Evolutionary conservation across 495 filamentous ascomycete genomes (phyloP).

Genomic region (Aspergillus steynii): DNA sequence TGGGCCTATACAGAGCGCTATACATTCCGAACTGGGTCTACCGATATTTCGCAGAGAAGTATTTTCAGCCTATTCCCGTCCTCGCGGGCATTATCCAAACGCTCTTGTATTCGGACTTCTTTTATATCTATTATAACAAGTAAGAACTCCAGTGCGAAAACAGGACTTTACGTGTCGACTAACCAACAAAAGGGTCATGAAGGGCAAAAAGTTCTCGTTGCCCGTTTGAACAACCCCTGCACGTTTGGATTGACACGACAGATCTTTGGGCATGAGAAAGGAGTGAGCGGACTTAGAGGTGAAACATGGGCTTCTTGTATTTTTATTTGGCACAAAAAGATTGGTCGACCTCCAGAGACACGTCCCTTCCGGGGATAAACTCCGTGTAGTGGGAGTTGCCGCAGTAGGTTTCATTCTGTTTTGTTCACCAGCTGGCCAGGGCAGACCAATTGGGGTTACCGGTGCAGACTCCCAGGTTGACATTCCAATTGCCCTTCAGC

Average conservation of each 20-base stretch:
- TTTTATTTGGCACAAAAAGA: constrained; percentile 2
- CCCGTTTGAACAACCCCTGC: constrained; percentile 58
- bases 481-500: too few species aligned
- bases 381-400: too few species aligned
- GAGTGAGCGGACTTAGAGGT: neutral
- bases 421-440: too few species aligned
- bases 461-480: too few species aligned
- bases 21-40: constrained; percentile 99
- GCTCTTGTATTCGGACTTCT: constrained; percentile 95
- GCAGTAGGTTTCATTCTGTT: too few species aligned
- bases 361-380: too few species aligned
- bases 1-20: constrained; percentile 85
- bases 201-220: constrained; percentile 85
- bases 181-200: constrained; percentile 60
- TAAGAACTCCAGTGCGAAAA: constrained; percentile 36
- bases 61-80: constrained; percentile 80
- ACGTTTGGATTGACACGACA: neutral
- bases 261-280: neutral
- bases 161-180: constrained; percentile 16
- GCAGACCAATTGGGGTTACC: too few species aligned
- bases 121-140: constrained; percentile 99
- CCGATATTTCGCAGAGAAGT: constrained; percentile 73
- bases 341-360: neutral
- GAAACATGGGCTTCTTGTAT: neutral
- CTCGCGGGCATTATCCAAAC: constrained; percentile 90